Conservation (phyloP, 2,329 filamentous ascomycete species). For the Pyrenophora graminea region DNA sequence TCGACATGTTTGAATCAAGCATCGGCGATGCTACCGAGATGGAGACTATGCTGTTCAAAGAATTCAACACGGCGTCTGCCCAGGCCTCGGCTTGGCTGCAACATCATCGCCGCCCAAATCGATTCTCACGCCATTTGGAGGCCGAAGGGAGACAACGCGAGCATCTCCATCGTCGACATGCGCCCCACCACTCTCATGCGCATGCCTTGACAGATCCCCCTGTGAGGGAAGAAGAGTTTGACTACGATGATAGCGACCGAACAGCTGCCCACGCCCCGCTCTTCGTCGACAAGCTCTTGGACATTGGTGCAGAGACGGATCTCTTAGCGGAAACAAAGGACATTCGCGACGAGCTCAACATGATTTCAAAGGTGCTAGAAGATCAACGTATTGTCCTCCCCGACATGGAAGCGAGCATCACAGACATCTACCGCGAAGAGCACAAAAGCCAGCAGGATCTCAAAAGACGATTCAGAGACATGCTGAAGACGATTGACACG, state of each 20-base stretch:
- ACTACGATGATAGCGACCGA: constrained; percentile 35
- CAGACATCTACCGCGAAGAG: constrained; percentile 44
- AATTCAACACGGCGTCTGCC: constrained; percentile 63
- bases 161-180: constrained; percentile 34
- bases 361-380: constrained; percentile 60
- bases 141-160: constrained; percentile 40
- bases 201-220: constrained; percentile 34
- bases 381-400: constrained; percentile 55
- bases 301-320: constrained; percentile 65
- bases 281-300: constrained; percentile 61
- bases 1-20: constrained; percentile 69
- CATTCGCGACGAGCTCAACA: constrained; percentile 69
- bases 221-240: constrained; percentile 33
- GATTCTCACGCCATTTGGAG: constrained; percentile 44
- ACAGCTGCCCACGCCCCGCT: constrained; percentile 41
- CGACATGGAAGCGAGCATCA: constrained; percentile 54
- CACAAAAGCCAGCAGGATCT: constrained; percentile 52
- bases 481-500: constrained; percentile 61
- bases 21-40: constrained; percentile 57
- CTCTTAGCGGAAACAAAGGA: constrained; percentile 68
- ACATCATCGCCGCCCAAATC: constrained; percentile 51
- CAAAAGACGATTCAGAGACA: constrained; percentile 60
- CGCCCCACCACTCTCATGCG: constrained; percentile 33
- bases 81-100: constrained; percentile 61
- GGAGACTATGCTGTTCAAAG: constrained; percentile 63